Evolutionary conservation across 768 basidiomycete genomes (phyloP).

Genomic region (Termitomyces sp.): DNA sequence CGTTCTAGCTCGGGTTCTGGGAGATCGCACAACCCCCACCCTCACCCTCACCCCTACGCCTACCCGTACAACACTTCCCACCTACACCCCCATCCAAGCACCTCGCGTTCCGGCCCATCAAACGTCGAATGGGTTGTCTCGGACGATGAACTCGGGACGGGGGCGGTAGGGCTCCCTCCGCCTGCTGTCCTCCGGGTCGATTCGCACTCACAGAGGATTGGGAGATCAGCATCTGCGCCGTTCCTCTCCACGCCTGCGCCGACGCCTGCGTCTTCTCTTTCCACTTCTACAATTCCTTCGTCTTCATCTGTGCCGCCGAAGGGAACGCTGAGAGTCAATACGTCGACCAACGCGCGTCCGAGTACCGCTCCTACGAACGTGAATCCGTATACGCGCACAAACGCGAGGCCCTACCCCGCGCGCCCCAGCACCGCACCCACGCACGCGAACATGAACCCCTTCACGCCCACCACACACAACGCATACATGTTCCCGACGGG

Average conservation of each 20-base stretch:
- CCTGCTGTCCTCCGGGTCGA: slow-evolving; percentile 21
- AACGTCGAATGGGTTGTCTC: slow-evolving; percentile 34
- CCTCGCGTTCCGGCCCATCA: slow-evolving; percentile 30
- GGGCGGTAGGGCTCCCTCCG: slow-evolving; percentile 7
- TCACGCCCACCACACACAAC: not conserved
- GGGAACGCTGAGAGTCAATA: slow-evolving; percentile 29
- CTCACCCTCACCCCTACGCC: not conserved
- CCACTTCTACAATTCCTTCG: no score
- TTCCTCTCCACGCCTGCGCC: slow-evolving; percentile 22
- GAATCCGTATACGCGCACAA: no score
- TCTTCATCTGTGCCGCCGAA: slow-evolving; percentile 16
- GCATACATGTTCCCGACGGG: not conserved
- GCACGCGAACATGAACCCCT: not conserved
- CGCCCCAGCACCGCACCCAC: slow-evolving; percentile 19
- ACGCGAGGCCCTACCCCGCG: no score
- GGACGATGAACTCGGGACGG: not conserved
- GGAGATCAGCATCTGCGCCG: slow-evolving; percentile 16
- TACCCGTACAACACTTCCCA: slow-evolving; percentile 5
- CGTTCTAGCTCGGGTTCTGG: not conserved
- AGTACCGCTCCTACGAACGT: no score
- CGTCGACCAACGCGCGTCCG: no score
- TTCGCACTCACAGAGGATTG: slow-evolving; percentile 6
- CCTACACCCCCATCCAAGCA: slow-evolving; percentile 27
- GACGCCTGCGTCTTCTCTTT: not conserved
- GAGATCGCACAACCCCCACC: not conserved